phyloP scores from a whole-genome alignment of 2,329 filamentous ascomycete genomes.

The Curvularia spicifera region DNA sequence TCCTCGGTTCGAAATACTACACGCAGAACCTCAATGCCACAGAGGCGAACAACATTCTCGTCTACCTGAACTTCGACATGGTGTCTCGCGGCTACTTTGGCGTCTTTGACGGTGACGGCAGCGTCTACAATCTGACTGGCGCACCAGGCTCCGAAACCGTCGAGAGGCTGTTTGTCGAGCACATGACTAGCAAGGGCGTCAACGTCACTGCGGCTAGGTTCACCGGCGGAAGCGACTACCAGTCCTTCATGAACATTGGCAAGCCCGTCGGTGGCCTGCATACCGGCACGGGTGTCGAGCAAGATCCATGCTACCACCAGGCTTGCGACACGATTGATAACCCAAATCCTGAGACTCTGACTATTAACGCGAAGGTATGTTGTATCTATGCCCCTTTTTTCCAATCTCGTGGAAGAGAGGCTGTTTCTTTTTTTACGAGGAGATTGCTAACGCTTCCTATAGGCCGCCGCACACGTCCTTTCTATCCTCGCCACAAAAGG shows the following conservation, averaged over 20 bases:
- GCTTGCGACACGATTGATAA: conserved; percentile 50
- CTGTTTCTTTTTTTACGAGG: background rate
- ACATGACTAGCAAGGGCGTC: conserved; percentile 44
- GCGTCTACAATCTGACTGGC: conserved; percentile 42
- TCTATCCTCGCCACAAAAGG: conserved; percentile 42
- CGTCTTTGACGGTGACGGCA: conserved; percentile 51
- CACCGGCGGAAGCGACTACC: conserved; percentile 51
- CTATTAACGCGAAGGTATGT: conserved; percentile 48
- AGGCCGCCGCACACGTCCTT: conserved; percentile 47
- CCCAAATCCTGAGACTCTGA: conserved; percentile 45
- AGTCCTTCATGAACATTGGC: conserved; percentile 50
- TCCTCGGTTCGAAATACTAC: conserved; percentile 51
- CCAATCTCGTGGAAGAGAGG: too few relatives aligned
- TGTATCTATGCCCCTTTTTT: background rate
- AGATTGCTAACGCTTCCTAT: conserved; percentile 9
- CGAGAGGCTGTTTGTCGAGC: conserved; percentile 48
- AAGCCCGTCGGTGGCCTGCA: conserved; percentile 51
- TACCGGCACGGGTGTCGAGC: conserved; percentile 50
- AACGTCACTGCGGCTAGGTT: conserved; percentile 49
- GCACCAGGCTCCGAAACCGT: conserved; percentile 44
- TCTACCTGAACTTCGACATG: conserved; percentile 55
- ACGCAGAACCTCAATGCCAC: conserved; percentile 40
- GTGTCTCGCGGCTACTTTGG: conserved; percentile 49
- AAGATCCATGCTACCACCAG: conserved; percentile 51
- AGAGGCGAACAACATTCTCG: conserved; percentile 47